phyloP scores from a whole-genome alignment of 169 alveolate genomes.

The Plasmodium chabaudi region DNA sequence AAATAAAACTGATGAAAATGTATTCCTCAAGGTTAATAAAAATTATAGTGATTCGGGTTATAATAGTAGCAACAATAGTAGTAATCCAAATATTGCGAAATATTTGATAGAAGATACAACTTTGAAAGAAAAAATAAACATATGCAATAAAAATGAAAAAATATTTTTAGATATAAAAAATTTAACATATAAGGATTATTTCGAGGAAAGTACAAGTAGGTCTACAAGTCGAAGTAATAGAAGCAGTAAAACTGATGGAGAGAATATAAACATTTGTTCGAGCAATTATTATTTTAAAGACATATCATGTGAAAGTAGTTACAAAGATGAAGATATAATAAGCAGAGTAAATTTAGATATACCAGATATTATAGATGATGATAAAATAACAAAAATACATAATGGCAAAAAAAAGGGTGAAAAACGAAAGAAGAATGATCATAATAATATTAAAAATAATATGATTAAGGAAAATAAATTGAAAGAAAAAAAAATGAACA shows the following conservation, averaged over 20 bases:
- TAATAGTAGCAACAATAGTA: background rate
- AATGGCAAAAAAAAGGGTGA: background rate
- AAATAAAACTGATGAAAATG: background rate
- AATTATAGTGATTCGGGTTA: background rate
- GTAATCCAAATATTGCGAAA: background rate
- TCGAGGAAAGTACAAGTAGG: background rate
- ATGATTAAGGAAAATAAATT: background rate
- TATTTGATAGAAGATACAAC: background rate
- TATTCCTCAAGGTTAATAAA: background rate
- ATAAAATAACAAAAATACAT: constrained; percentile 3
- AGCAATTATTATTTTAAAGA: too few relatives aligned
- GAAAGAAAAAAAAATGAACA: constrained; percentile 9
- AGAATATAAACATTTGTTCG: too few relatives aligned
- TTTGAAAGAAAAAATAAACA: background rate
- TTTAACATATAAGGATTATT: constrained; percentile 5
- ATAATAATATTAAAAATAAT: background rate
- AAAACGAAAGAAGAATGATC: background rate
- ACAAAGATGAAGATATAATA: constrained; percentile 10
- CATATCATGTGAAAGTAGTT: background rate
- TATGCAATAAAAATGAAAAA: background rate
- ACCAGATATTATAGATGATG: background rate
- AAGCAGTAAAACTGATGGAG: background rate
- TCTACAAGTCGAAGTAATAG: background rate
- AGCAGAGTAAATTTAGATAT: constrained; percentile 17
- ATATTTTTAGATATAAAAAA: background rate